These are phyloP conservation scores for Cardamine resedifolia DNA, from an alignment of 345 rosid species.

Conservation along the genomic window DNA sequence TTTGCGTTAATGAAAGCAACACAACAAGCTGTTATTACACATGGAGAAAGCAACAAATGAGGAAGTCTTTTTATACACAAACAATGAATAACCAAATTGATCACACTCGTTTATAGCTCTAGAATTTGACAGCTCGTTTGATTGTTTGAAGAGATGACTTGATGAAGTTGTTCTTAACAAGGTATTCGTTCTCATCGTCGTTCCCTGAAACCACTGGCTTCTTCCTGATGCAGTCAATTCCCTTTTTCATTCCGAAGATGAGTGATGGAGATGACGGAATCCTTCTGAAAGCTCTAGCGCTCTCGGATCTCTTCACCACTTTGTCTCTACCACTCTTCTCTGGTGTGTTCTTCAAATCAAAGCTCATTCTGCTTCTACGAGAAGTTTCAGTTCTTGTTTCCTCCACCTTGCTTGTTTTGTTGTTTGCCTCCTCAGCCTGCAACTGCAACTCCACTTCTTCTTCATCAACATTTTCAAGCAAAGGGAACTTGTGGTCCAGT, in stretches of 20 bases:
- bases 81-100: slow-evolving; percentile 23
- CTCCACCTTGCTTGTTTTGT: slow-evolving; percentile 26
- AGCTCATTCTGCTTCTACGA: slow-evolving; percentile 37
- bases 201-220: slow-evolving; percentile 62
- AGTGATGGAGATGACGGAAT: slow-evolving; percentile 92
- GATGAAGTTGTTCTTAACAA: slow-evolving; percentile 62
- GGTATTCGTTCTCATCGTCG: slow-evolving; percentile 52
- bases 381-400: slow-evolving; percentile 33
- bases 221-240: slow-evolving; percentile 83
- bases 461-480: slow-evolving; percentile 37
- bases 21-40: slow-evolving; percentile 57
- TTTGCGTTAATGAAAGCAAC: slow-evolving; percentile 12
- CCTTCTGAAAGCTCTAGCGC: slow-evolving; percentile 73
- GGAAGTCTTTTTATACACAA: slow-evolving; percentile 23
- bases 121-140: slow-evolving; percentile 64
- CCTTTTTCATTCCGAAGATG: slow-evolving; percentile 72
- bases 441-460: slow-evolving; percentile 18
- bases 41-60: slow-evolving; percentile 21
- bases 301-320: slow-evolving; percentile 65
- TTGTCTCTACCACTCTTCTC: slow-evolving; percentile 53
- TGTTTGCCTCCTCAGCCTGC: slow-evolving; percentile 19
- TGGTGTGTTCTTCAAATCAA: slow-evolving; percentile 43
- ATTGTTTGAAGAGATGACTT: slow-evolving; percentile 70
- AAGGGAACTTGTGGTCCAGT: slow-evolving; percentile 58
- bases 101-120: slow-evolving; percentile 18